A percentile compares a stretch with the other conserved stretches of the same genome.
phyloP scores from a whole-genome alignment of 2,329 filamentous ascomycete species.

The Pyrenochaeta sp. region DNA sequence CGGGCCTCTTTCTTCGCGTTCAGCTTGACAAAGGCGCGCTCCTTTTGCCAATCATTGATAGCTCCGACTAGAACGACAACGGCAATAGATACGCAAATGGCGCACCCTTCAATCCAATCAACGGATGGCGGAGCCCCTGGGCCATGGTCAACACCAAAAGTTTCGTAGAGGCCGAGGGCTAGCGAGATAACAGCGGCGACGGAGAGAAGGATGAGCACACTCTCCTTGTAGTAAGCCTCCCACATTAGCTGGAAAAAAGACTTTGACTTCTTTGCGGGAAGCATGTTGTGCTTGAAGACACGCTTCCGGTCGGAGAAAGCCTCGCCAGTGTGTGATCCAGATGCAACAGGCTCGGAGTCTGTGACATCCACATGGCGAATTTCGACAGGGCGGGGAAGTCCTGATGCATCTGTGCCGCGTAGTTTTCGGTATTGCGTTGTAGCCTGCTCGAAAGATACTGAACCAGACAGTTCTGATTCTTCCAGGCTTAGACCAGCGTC shows the following conservation, averaged over 20 bases:
- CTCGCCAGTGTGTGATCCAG: conserved; percentile 30
- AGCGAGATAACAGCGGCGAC: conserved; percentile 75
- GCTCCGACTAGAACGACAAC: conserved; percentile 79
- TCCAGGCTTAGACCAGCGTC: conserved; percentile 74
- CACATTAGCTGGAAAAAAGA: conserved; percentile 75
- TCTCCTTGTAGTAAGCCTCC: conserved; percentile 80
- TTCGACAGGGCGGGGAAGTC: conserved; percentile 21
- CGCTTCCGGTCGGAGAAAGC: conserved; percentile 71
- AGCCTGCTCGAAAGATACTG: conserved; percentile 73
- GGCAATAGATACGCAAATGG: conserved; percentile 78
- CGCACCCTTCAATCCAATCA: conserved; percentile 83
- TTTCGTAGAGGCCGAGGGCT: conserved; percentile 77
- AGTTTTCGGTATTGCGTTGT: conserved; percentile 32
- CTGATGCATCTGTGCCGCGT: conserved; percentile 2
- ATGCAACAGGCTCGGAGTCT: conserved; percentile 31
- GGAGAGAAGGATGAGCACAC: conserved; percentile 65
- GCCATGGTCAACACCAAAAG: conserved; percentile 65
- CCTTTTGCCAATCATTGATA: conserved; percentile 84
- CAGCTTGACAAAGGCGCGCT: conserved; percentile 79
- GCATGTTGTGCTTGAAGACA: conserved; percentile 72
- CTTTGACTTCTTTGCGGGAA: conserved; percentile 75
- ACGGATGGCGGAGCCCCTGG: conserved; percentile 61
- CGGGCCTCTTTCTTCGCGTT: conserved; percentile 82
- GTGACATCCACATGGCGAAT: conserved; percentile 12
- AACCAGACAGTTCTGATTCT: conserved; percentile 68